These are phyloP conservation scores for Podospora sp. DNA, from an alignment of 495 filamentous ascomycete genomes.

Conservation along the genomic window DNA sequence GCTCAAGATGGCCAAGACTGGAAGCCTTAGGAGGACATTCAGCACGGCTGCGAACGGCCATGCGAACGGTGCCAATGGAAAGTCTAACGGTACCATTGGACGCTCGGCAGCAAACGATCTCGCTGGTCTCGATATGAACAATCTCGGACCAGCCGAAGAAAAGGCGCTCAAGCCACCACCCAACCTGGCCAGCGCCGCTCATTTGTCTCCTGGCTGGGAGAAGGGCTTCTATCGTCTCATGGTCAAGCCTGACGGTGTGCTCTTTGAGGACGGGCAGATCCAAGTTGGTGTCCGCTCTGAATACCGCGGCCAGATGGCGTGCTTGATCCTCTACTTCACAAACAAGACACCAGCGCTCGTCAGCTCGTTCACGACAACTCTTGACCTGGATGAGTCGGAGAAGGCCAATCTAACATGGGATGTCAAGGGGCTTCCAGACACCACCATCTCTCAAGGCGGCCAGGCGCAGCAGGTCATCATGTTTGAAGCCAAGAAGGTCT, in stretches of 20 bases:
- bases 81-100: slow-evolving; percentile 59
- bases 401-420: slow-evolving; percentile 74
- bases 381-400: slow-evolving; percentile 75
- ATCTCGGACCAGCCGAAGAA: slow-evolving; percentile 54
- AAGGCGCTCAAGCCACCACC: slow-evolving; percentile 63
- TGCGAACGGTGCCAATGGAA: slow-evolving; percentile 60
- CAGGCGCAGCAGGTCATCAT: slow-evolving; percentile 95
- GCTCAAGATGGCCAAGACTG: slow-evolving; percentile 77
- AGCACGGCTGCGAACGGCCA: slow-evolving; percentile 59
- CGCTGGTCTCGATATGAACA: slow-evolving; percentile 77
- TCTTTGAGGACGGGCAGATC: slow-evolving; percentile 94
- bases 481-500: slow-evolving; percentile 82
- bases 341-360: slow-evolving; percentile 87
- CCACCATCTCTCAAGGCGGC: slow-evolving; percentile 67
- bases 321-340: slow-evolving; percentile 91
- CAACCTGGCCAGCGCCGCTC: slow-evolving; percentile 89
- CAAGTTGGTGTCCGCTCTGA: slow-evolving; percentile 92
- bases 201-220: slow-evolving; percentile 94
- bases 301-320: slow-evolving; percentile 91
- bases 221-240: slow-evolving; percentile 84
- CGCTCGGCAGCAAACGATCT: slow-evolving; percentile 62
- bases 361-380: slow-evolving; percentile 87
- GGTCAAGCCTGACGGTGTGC: slow-evolving; percentile 76
- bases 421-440: slow-evolving; percentile 85
- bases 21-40: slow-evolving; percentile 84